These are phyloP conservation scores for Dendrobium nobile DNA, from an alignment of 106 monocot species.

Conservation along the genomic window DNA sequence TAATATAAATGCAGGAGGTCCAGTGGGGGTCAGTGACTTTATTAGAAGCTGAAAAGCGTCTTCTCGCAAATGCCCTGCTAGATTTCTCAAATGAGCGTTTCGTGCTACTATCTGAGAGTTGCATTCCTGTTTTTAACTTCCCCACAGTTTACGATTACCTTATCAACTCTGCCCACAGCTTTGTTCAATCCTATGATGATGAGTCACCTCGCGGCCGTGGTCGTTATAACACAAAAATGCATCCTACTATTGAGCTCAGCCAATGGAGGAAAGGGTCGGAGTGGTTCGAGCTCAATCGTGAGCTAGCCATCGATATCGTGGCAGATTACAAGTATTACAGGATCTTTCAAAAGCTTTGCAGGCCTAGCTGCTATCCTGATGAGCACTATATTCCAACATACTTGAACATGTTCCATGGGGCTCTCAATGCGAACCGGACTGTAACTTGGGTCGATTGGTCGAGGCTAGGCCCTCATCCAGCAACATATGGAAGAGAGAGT, in stretches of 20 bases:
- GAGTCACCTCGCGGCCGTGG: constrained; percentile 19
- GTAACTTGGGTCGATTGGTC: constrained; percentile 39
- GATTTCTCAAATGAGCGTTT: constrained; percentile 36
- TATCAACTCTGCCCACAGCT: constrained; percentile 21
- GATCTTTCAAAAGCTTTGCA: constrained; percentile 16
- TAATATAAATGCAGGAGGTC: constrained; percentile 13
- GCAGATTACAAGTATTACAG: constrained; percentile 21
- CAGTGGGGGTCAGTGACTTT: constrained; percentile 23
- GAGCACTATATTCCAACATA: constrained; percentile 33
- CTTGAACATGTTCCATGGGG: constrained; percentile 31
- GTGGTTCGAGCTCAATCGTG: constrained; percentile 30
- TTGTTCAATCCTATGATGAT: constrained; percentile 28
- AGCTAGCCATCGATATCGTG: constrained; percentile 21
- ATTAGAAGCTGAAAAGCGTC: constrained; percentile 30
- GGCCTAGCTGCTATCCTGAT: constrained; percentile 22
- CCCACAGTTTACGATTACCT: constrained; percentile 29
- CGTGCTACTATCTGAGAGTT: constrained; percentile 32
- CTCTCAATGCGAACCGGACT: constrained; percentile 20
- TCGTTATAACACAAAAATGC: constrained; percentile 19
- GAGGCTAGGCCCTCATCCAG: constrained; percentile 23
- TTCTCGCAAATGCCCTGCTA: constrained; percentile 26
- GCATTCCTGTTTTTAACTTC: constrained; percentile 31
- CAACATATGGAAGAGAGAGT: constrained; percentile 17
- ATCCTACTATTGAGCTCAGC: constrained; percentile 9
- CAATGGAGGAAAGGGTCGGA: constrained; percentile 31